phyloP scores from a whole-genome alignment of 2,329 filamentous ascomycete genomes.

The Trichoderma arundinaceum region DNA sequence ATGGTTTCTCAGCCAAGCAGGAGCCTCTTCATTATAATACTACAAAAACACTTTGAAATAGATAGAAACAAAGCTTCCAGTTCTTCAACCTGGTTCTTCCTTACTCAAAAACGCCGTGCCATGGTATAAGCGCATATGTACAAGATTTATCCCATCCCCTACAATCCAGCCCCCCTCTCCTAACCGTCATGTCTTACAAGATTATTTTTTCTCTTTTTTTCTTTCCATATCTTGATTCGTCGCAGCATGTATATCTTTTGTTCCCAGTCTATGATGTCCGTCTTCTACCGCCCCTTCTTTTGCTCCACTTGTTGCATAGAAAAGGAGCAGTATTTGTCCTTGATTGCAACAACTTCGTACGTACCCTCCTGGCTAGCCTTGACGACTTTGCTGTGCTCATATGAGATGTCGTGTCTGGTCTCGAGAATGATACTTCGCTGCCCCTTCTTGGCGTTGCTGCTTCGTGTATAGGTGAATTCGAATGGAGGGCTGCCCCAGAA shows the following conservation, averaged over 20 bases:
- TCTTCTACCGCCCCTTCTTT: conserved; percentile 43
- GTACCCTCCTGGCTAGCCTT: conserved; percentile 91
- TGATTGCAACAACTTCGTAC: conserved; percentile 96
- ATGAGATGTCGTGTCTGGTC: conserved; percentile 84
- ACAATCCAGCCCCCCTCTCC: conserved; percentile 16
- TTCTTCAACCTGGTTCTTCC: conserved; percentile 30
- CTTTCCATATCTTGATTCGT: conserved; percentile 22
- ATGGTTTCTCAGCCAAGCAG: background rate
- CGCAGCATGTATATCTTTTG: conserved; percentile 27
- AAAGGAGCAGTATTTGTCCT: conserved; percentile 90
- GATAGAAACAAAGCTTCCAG: background rate
- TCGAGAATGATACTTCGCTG: conserved; percentile 83
- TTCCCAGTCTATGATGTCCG: conserved; percentile 10
- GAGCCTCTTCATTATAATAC: conserved; percentile 11
- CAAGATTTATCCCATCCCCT: conserved; percentile 36
- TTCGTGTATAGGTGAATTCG: conserved; percentile 95
- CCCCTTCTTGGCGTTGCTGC: conserved; percentile 80
- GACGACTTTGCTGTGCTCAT: conserved; percentile 81
- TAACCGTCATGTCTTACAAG: conserved; percentile 20
- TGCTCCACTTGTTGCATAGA: conserved; percentile 69
- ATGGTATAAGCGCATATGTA: conserved; percentile 49
- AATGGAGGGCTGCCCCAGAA: conserved; percentile 97
- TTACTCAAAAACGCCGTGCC: conserved; percentile 43
- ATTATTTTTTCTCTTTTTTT: background rate
- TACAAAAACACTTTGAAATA: conserved; percentile 18